Evolutionary conservation across 257 asterid genomes (phyloP), one percentile per base, ranked within the genome.

Genomic region (Cordia subcordata): DNA sequence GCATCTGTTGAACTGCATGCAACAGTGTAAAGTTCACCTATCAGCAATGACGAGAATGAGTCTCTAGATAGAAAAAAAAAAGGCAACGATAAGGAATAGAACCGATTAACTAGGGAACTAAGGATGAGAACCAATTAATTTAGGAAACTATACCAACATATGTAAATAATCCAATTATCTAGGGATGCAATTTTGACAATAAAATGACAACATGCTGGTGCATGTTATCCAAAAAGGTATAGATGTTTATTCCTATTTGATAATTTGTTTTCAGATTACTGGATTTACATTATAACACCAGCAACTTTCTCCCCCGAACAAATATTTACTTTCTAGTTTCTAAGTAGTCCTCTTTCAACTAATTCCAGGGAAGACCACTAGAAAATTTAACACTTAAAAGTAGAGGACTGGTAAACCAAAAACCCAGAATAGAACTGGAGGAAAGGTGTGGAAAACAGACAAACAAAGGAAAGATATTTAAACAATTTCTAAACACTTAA

Each of bases 1-100:
- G 88, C 77, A 75, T 93, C 95, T 52, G 86, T 72, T 15, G 95
- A 95, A 70, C 99, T 89, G 78, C 97, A 82, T 14, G 82, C 84
- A 58, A 61, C 90, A 27, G 85, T 44, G 66, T 89, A 93, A 37
- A 93, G 68, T 74, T 93, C 99, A 70, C 87, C 97, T 92, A 60
- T 32, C 77, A 66, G 63, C 61, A 68, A 64, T 6, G 16, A 69
- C 53, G 21, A 46, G 57, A 53, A 54, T 47, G 32, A 32, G 16
- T 18, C 32, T 37, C 37, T 53, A 18, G 45, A 20, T 32, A 10
- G 44, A 67, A 53, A 13, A 45, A 47, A 18, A n/a, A n/a, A n/a
- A n/a, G 21, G 45, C 39, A 54, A 49, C 10, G 39, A 58, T 58
- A 18, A 35, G 23, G 32, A 18, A 47, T 23, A 19, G 8, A 33